phyloP scores from a whole-genome alignment of 495 filamentous ascomycete genomes.

The Penicillium cosmopolitanum region DNA sequence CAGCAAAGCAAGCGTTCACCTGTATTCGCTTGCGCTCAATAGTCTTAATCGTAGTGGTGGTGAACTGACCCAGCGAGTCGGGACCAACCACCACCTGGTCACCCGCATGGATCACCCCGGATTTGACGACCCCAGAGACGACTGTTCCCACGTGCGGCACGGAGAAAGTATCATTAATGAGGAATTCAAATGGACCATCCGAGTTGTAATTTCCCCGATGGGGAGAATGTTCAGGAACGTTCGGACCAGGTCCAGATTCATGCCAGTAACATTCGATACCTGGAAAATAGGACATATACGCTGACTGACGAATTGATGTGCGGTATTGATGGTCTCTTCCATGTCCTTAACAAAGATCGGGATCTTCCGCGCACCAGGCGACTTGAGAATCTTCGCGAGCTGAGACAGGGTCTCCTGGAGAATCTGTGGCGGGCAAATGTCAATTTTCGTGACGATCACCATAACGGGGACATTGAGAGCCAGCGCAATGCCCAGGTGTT shows the following conservation, averaged over 20 bases:
- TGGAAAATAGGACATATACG: constrained; percentile 98
- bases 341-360: constrained; percentile 95
- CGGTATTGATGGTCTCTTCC: constrained; percentile 91
- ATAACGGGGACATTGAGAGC: constrained; percentile 97
- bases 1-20: constrained; percentile 86
- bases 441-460: constrained; percentile 98
- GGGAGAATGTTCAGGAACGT: constrained; percentile 95
- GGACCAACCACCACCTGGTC: constrained; percentile 90
- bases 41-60: constrained; percentile 82
- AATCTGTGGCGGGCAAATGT: constrained; percentile 97
- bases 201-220: constrained; percentile 93
- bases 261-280: constrained; percentile 94
- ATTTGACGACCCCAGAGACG: constrained; percentile 90
- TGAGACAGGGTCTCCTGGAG: constrained; percentile 93
- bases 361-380: constrained; percentile 90
- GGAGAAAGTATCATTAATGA: constrained; percentile 98
- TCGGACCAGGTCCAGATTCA: constrained; percentile 78
- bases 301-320: constrained; percentile 93
- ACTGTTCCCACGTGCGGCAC: constrained; percentile 97
- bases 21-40: constrained; percentile 95
- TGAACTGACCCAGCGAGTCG: constrained; percentile 90
- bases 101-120: constrained; percentile 81
- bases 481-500: constrained; percentile 93
- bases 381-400: constrained; percentile 88
- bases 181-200: constrained; percentile 88